Evolutionary conservation across 2,329 filamentous ascomycete species (phyloP), one percentile per base, ranked within the genome.

Genomic region (Penicillium verrucosum): DNA sequence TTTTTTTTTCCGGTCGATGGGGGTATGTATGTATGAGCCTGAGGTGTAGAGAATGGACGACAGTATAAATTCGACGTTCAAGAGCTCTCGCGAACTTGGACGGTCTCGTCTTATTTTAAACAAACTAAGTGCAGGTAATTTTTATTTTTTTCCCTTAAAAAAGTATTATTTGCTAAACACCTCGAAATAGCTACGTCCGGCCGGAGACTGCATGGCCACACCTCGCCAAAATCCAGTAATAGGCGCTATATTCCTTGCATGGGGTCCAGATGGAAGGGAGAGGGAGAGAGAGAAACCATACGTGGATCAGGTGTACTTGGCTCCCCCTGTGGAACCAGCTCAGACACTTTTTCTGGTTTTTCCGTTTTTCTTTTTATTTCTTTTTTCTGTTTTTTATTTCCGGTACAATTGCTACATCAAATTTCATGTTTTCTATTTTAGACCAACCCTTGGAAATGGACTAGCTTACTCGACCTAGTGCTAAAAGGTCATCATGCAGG

Each of bases 231-330:
- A 25, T 7, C 43, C 29, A 46, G 37, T 38, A 54, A 56, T 60
- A 61, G 23, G 34, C 25, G 41, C 41, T 59, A 61, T 61, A 58
- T 65, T 65, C 64, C 64, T 66, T 66, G 64, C 64, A 65, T 66
- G 34, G 42, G 57, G 63, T 65, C 56, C 61, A 60, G 62, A 65
- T 62, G 58, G 53, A 51, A 49, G 61, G 60, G 59, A 58, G 57
- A 58, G 59, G 59, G 59, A 58, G 56, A 54, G 57, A 54, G 58
- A 54, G 60, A 60, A 54, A 58, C 55, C 46, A 45, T 46, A 46
- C 30, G 61, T 64, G 64, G 62, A 63, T 59, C 58, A 51, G 45
- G 23, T 44, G 43, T 48, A 11, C 38, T 52, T 59, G 37, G 43
- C 44, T 21, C 57, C 57, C 59, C 57, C 59, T 64, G 63, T 65